Evolutionary conservation across 192 early-diverging fungal genomes (phyloP).

Genomic region (Bifiguratus adelaidae): DNA sequence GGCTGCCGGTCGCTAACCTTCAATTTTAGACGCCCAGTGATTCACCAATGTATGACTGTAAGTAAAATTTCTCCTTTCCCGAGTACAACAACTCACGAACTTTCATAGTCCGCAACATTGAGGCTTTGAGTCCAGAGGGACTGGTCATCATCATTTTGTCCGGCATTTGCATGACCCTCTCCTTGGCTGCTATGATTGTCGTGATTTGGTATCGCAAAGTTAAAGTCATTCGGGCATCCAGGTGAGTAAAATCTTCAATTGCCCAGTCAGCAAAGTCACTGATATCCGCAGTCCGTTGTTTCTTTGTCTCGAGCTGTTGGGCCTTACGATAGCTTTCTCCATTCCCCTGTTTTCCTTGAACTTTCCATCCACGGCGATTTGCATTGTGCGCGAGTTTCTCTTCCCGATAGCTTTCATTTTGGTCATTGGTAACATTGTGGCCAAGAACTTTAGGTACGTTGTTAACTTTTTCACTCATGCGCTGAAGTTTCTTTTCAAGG

Average conservation of each 20-base stretch:
- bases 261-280: too few species aligned
- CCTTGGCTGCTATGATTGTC: constrained; percentile 15
- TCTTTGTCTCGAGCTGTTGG: constrained; percentile 25
- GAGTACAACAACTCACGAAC: too few species aligned
- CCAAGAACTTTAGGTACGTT: constrained; percentile 30
- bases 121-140: constrained; percentile 9
- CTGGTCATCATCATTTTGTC: constrained; percentile 15
- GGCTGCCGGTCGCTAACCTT: too few species aligned
- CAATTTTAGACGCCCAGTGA: too few species aligned
- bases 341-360: constrained; percentile 15
- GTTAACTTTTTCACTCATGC: neutral
- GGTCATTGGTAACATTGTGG: constrained; percentile 33
- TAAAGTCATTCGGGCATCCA: constrained; percentile 27
- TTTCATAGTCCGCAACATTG: too few species aligned
- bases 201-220: constrained; percentile 21
- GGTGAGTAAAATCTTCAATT: constrained; percentile 1
- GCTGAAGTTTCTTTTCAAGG: neutral
- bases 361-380: constrained; percentile 9
- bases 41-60: too few species aligned
- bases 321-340: constrained; percentile 20
- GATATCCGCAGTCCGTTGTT: constrained; percentile 23
- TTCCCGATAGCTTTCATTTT: constrained; percentile 26
- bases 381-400: constrained; percentile 17
- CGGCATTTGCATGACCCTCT: constrained; percentile 15
- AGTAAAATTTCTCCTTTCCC: too few species aligned